These are phyloP conservation scores for Camillea tinctor DNA, from an alignment of 2,329 filamentous ascomycete genomes.

Conservation along the genomic window DNA sequence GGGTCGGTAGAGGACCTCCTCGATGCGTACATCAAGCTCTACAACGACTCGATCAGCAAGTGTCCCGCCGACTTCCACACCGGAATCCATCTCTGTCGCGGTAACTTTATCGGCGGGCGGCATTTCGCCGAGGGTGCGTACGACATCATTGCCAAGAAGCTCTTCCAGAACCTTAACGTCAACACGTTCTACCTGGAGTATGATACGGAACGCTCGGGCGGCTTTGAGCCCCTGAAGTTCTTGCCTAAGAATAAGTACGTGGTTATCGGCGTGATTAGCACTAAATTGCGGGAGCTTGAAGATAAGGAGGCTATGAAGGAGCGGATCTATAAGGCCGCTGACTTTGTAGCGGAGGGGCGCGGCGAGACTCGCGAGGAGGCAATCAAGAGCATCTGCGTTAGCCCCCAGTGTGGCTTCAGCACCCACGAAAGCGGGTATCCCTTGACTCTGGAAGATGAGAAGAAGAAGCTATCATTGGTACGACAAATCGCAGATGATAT, in stretches of 20 bases:
- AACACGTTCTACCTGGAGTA: conserved; percentile 71
- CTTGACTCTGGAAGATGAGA: conserved; percentile 67
- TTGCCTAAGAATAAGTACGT: conserved; percentile 62
- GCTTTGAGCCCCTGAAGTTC: conserved; percentile 63
- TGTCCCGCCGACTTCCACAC: conserved; percentile 70
- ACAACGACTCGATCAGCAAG: conserved; percentile 68
- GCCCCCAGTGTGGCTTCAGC: conserved; percentile 72
- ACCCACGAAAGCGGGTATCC: conserved; percentile 73
- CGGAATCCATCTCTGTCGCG: conserved; percentile 72
- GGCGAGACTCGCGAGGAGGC: conserved; percentile 65
- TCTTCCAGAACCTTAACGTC: conserved; percentile 62
- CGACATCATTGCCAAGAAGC: conserved; percentile 64
- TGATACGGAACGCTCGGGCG: conserved; percentile 62
- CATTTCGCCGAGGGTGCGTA: conserved; percentile 68
- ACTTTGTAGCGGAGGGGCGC: conserved; percentile 67
- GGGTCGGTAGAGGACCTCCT: conserved; percentile 69
- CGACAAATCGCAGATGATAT: conserved; percentile 70
- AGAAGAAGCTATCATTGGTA: conserved; percentile 69
- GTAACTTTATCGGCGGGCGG: conserved; percentile 64
- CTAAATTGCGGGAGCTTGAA: conserved; percentile 61
- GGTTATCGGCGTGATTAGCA: conserved; percentile 63
- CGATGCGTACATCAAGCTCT: conserved; percentile 72
- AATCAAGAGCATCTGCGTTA: conserved; percentile 64
- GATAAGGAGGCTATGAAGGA: conserved; percentile 63
- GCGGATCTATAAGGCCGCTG: conserved; percentile 59